Evolutionary conservation across 148 eudicot species (phyloP).

Genomic region (Heliamphora exappendiculata): DNA sequence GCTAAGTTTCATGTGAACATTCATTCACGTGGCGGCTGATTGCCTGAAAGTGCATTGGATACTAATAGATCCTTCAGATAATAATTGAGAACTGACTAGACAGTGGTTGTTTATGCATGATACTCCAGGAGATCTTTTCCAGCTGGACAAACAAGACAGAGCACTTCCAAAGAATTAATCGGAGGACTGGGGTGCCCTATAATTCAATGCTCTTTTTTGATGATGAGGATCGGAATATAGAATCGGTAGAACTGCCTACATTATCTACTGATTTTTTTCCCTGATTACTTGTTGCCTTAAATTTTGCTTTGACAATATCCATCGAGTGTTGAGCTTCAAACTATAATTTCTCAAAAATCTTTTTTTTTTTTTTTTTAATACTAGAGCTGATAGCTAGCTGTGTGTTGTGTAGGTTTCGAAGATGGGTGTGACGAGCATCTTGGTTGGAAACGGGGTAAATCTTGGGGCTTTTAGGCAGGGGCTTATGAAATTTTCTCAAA

Average conservation of each 20-base stretch:
- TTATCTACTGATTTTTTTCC: not conserved
- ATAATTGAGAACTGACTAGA: not conserved
- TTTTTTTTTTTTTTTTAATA: not conserved
- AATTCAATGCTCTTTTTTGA: conserved; percentile 91
- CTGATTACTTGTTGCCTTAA: not conserved
- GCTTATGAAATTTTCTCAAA: conserved; percentile 47
- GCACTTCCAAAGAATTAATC: conserved; percentile 75
- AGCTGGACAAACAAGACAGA: conserved; percentile 98
- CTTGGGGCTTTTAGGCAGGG: conserved; percentile 65
- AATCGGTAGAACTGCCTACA: conserved; percentile 37
- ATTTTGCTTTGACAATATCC: not conserved
- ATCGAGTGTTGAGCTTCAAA: not conserved
- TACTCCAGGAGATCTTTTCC: conserved; percentile 75
- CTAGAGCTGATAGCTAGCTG: conserved; percentile 41
- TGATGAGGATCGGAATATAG: conserved; percentile 82
- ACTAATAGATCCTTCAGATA: not conserved
- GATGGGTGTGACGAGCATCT: conserved; percentile 79
- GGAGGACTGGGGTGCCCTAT: conserved; percentile 70
- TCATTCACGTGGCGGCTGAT: not conserved
- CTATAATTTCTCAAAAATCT: not conserved
- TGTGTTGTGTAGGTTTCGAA: conserved; percentile 64
- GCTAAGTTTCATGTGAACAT: not conserved
- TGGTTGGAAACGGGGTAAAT: conserved; percentile 59
- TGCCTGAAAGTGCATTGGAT: not conserved
- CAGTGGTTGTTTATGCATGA: not conserved